Evolutionary conservation across 345 rosid genomes (phyloP).

Genomic region (Gynandropsis gynandra): DNA sequence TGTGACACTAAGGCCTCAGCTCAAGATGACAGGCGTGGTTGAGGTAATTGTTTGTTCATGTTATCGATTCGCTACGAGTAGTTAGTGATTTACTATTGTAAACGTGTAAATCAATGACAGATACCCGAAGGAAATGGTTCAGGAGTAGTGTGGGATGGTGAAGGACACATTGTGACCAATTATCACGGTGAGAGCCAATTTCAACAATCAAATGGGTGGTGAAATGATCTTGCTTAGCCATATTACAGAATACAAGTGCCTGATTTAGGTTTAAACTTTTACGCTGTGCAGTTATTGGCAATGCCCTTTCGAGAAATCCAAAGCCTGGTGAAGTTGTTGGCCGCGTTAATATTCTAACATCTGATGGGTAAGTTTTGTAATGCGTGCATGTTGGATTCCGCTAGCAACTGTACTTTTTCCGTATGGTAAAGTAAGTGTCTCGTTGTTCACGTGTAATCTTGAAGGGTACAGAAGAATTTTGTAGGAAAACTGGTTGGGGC

Average conservation of each 20-base stretch:
- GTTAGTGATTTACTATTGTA: background rate
- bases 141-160: constrained; percentile 90
- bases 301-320: constrained; percentile 84
- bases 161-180: constrained; percentile 89
- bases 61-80: background rate
- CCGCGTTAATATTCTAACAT: constrained; percentile 77
- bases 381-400: background rate
- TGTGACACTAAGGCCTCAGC: constrained; percentile 85
- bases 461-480: constrained; percentile 83
- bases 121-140: constrained; percentile 99
- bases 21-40: constrained; percentile 77
- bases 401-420: background rate
- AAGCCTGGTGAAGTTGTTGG: constrained; percentile 76
- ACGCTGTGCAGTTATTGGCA: constrained; percentile 64
- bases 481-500: constrained; percentile 91
- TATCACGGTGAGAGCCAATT: constrained; percentile 68
- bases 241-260: background rate
- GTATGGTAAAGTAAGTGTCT: constrained; percentile 17
- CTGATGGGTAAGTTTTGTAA: constrained; percentile 76
- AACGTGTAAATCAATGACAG: constrained; percentile 27
- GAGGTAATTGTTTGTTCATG: constrained; percentile 46
- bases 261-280: background rate
- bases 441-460: constrained; percentile 17
- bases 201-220: no score
- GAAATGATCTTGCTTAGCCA: background rate